Percentiles rank a stretch among this genome's conserved stretches.
Conservation (phyloP, 176 grass and related monocot genomes). For the Panicum miliaceum region DNA sequence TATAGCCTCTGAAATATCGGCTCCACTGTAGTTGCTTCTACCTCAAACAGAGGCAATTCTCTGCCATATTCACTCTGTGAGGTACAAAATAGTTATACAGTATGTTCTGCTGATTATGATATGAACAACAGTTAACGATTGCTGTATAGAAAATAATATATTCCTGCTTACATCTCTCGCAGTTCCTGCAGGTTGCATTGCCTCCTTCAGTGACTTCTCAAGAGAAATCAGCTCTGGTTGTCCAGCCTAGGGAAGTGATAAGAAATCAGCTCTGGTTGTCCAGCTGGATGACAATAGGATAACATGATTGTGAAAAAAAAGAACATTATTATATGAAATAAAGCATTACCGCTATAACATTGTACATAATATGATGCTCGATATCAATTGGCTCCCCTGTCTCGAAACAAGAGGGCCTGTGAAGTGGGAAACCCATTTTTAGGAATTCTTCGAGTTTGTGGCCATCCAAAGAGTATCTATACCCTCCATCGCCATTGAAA, state of each 20-base stretch:
- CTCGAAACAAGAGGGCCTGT: conserved; percentile 93
- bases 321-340: conserved; percentile 22
- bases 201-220: conserved; percentile 89
- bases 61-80: conserved; percentile 91
- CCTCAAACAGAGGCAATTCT: conserved; percentile 91
- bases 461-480: conserved; percentile 80
- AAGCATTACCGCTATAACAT: conserved; percentile 82
- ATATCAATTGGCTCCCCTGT: conserved; percentile 98
- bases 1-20: conserved; percentile 87
- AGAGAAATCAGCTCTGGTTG: conserved; percentile 95
- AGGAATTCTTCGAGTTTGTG: conserved; percentile 87
- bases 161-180: conserved; percentile 76
- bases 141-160: conserved; percentile 28
- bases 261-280: conserved; percentile 92
- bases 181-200: conserved; percentile 80
- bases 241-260: conserved; percentile 70
- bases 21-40: conserved; percentile 83
- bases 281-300: conserved; percentile 36
- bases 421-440: conserved; percentile 83
- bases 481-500: conserved; percentile 93
- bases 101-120: conserved; percentile 11
- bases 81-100: conserved; percentile 42
- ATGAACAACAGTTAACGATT: conserved; percentile 4
- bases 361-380: conserved; percentile 94
- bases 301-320: conserved; percentile 18